These are phyloP conservation scores for Talaromyces wortmannii DNA, from an alignment of 495 filamentous ascomycete genomes.

Conservation along the genomic window DNA sequence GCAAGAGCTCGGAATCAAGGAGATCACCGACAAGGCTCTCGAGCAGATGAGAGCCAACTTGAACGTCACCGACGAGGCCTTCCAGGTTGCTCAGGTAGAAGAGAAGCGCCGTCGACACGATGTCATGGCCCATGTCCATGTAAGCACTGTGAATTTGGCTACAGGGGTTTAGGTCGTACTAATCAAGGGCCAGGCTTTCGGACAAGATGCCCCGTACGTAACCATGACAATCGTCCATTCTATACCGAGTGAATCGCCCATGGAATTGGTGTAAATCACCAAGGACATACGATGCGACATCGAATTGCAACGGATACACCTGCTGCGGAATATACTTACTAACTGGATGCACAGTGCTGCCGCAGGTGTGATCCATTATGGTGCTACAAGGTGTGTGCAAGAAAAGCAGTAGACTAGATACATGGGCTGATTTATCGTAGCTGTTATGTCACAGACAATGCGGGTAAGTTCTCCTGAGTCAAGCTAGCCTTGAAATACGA, in stretches of 20 bases:
- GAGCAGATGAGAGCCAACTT: constrained; percentile 67
- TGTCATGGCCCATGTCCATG: constrained; percentile 67
- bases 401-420: too few species aligned
- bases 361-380: constrained; percentile 83
- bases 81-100: constrained; percentile 67
- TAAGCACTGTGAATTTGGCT: too few species aligned
- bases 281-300: too few species aligned
- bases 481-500: too few species aligned
- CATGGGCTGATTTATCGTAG: constrained; percentile 8
- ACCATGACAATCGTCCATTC: too few species aligned
- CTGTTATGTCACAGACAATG: constrained; percentile 75
- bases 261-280: too few species aligned
- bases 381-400: constrained; percentile 40
- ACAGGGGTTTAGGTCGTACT: too few species aligned
- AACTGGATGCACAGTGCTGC: constrained; percentile 37
- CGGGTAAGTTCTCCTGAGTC: constrained; percentile 67
- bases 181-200: too few species aligned
- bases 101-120: constrained; percentile 71
- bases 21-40: constrained; percentile 54
- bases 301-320: too few species aligned
- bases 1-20: constrained; percentile 55
- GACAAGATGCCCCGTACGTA: too few species aligned
- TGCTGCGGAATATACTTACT: too few species aligned
- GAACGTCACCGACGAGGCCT: constrained; percentile 71
- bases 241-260: too few species aligned